Conservation (phyloP, 768 basidiomycete genomes). For the Tylopilus sp. region DNA sequence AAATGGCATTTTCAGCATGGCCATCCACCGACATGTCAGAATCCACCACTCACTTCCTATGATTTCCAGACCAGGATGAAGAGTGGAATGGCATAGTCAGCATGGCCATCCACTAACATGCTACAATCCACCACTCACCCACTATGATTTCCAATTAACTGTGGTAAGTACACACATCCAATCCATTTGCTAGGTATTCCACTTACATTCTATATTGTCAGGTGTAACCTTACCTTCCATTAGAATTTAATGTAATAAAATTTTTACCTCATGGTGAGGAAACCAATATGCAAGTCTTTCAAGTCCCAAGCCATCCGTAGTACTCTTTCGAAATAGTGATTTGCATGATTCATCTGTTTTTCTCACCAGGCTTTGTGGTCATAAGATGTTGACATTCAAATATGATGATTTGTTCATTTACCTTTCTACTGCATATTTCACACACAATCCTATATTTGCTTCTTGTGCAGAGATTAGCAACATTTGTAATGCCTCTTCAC, state of each 20-base stretch:
- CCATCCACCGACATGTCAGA: background rate
- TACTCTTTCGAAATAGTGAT: background rate
- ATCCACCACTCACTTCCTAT: background rate
- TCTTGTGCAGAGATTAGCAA: conserved; percentile 6
- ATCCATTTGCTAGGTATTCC: no score
- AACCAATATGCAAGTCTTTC: conserved; percentile 1
- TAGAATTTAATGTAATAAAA: background rate
- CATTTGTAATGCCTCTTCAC: background rate
- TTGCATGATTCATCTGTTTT: background rate
- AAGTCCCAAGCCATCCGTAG: background rate
- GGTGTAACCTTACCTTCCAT: no score
- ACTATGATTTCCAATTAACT: background rate
- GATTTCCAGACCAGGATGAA: no score
- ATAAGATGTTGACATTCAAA: background rate
- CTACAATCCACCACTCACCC: background rate
- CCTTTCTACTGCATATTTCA: conserved; percentile 4
- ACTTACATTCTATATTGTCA: background rate
- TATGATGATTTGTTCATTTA: background rate
- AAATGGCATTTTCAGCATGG: background rate
- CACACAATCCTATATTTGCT: conserved; percentile 3
- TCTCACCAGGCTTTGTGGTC: background rate
- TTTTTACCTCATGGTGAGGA: background rate
- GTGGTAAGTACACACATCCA: no score
- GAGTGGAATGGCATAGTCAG: background rate
- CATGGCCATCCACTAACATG: background rate